Conservation (phyloP, 2,329 filamentous ascomycete species). For the Alternaria infectoria region DNA sequence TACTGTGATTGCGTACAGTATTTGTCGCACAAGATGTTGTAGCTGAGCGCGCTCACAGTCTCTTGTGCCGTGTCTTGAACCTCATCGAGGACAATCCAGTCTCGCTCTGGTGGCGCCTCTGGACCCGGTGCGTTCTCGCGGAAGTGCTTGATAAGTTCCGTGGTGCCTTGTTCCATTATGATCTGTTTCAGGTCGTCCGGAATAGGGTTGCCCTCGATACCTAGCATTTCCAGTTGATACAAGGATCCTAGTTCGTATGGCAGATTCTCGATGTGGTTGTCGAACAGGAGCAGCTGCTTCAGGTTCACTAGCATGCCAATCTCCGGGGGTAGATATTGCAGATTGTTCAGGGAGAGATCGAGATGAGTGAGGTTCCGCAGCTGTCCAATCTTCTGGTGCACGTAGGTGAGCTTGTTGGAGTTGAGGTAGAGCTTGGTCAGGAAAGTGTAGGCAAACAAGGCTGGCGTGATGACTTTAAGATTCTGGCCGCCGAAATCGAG, state of each 20-base stretch:
- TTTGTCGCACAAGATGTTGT: conserved; percentile 95
- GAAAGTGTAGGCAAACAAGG: conserved; percentile 86
- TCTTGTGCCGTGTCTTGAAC: conserved; percentile 58
- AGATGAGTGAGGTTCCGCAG: conserved; percentile 81
- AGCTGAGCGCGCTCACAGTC: conserved; percentile 84
- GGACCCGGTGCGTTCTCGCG: conserved; percentile 85
- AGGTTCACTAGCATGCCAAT: conserved; percentile 96
- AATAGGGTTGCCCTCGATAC: conserved; percentile 90
- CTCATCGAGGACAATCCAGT: conserved; percentile 77
- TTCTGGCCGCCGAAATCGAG: conserved; percentile 97
- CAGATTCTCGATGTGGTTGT: conserved; percentile 83
- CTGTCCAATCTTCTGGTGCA: conserved; percentile 83
- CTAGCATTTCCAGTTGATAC: conserved; percentile 85
- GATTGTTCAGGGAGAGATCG: conserved; percentile 87
- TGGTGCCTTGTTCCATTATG: conserved; percentile 86
- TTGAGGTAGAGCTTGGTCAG: conserved; percentile 91
- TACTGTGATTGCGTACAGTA: conserved; percentile 86
- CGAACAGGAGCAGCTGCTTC: conserved; percentile 83
- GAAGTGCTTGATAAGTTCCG: conserved; percentile 80
- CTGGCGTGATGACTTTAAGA: conserved; percentile 77
- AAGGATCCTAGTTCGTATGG: conserved; percentile 89
- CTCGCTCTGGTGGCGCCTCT: conserved; percentile 75
- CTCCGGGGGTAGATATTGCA: conserved; percentile 82
- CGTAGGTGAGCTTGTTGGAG: conserved; percentile 82
- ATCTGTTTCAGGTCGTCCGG: conserved; percentile 77